A percentile compares a stretch with the other conserved stretches of the same genome.
Evolutionary conservation across 2,329 filamentous ascomycete species (phyloP).

Genomic region (Massarina eburnea): DNA sequence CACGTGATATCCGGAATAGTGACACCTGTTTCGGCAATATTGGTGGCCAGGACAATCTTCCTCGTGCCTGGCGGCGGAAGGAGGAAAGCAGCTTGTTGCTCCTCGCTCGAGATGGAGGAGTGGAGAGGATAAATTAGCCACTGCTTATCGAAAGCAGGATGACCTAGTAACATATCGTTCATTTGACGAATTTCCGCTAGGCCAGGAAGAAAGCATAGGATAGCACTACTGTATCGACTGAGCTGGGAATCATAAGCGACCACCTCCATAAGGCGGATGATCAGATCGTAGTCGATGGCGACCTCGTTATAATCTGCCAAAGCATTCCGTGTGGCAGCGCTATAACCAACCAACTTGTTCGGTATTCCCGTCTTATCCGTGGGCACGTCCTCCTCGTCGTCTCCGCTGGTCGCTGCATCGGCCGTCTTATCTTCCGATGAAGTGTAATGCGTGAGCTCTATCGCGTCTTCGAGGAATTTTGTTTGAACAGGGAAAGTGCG

Average conservation of each 20-base stretch:
- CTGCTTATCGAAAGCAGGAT: slow-evolving; percentile 70
- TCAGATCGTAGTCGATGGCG: slow-evolving; percentile 83
- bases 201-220: slow-evolving; percentile 92
- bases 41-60: slow-evolving; percentile 95
- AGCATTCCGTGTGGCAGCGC: slow-evolving; percentile 71
- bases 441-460: slow-evolving; percentile 80
- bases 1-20: slow-evolving; percentile 98
- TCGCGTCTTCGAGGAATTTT: slow-evolving; percentile 86
- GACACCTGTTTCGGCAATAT: slow-evolving; percentile 98
- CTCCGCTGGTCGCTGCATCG: slow-evolving; percentile 50
- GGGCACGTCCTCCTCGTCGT: slow-evolving; percentile 43
- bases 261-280: slow-evolving; percentile 75
- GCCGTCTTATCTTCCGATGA: slow-evolving; percentile 51
- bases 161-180: slow-evolving; percentile 79
- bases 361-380: slow-evolving; percentile 59
- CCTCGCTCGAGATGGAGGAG: slow-evolving; percentile 92
- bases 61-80: slow-evolving; percentile 78
- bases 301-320: slow-evolving; percentile 85
- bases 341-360: slow-evolving; percentile 72
- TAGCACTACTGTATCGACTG: slow-evolving; percentile 77
- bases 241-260: slow-evolving; percentile 71
- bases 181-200: slow-evolving; percentile 89
- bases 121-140: slow-evolving; percentile 92
- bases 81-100: slow-evolving; percentile 91
- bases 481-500: slow-evolving; percentile 91